Conservation (phyloP, 345 rosid genomes). For the Tarenaya hassleriana region DNA sequence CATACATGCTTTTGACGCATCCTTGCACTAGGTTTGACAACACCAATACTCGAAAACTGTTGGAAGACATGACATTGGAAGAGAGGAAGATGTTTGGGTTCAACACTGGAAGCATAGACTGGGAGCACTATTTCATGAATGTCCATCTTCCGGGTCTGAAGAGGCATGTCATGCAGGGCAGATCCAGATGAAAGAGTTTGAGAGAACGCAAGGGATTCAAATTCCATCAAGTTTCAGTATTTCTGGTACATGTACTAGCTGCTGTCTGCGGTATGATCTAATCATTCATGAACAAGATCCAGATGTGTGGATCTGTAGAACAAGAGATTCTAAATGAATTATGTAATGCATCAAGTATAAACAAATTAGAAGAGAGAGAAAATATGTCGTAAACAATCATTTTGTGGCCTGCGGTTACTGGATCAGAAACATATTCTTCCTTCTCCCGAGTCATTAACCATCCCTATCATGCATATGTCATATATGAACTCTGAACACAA, state of each 20-base stretch:
- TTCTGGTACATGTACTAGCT: too few relatives aligned
- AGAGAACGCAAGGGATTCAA: too few relatives aligned
- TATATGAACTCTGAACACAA: too few relatives aligned
- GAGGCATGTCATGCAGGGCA: background rate
- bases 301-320: too few relatives aligned
- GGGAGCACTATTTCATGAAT: constrained; percentile 32
- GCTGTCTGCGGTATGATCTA: too few relatives aligned
- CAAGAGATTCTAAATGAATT: too few relatives aligned
- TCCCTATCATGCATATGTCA: too few relatives aligned
- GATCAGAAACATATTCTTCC: too few relatives aligned
- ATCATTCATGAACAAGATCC: too few relatives aligned
- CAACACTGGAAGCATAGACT: constrained; percentile 28
- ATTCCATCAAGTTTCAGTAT: too few relatives aligned
- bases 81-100: constrained; percentile 30
- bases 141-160: constrained; percentile 34
- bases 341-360: constrained; percentile 13
- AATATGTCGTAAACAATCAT: background rate
- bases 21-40: constrained; percentile 30
- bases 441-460: too few relatives aligned
- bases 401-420: constrained; percentile 11
- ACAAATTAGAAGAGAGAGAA: background rate
- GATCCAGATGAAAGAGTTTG: background rate
- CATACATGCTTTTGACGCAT: background rate
- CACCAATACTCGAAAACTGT: constrained; percentile 23
- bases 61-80: constrained; percentile 28